phyloP scores from a whole-genome alignment of 768 basidiomycete species.

The Terana coerulea region DNA sequence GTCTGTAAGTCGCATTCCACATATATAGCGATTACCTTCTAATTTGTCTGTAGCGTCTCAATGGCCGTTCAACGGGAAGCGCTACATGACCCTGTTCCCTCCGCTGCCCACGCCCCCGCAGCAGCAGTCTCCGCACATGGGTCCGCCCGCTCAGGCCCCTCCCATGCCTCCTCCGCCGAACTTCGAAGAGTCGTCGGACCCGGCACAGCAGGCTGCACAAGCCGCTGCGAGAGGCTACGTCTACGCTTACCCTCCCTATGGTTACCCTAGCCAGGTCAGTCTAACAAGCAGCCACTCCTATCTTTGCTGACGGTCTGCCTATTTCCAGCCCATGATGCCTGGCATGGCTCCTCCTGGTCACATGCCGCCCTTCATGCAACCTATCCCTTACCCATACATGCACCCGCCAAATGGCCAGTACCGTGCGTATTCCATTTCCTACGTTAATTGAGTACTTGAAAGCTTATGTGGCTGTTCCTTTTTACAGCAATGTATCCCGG shows the following conservation, averaged over 20 bases:
- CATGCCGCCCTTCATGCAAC: conserved; percentile 84
- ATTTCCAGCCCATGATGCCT: conserved; percentile 74
- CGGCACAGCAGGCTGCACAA: conserved; percentile 44
- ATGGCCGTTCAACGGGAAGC: conserved; percentile 92
- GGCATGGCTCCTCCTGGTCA: conserved; percentile 82
- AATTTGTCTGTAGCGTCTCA: conserved; percentile 47
- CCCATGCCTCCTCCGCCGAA: conserved; percentile 72
- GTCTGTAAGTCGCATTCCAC: conserved; percentile 52
- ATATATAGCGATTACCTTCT: not conserved
- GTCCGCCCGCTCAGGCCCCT: conserved; percentile 61
- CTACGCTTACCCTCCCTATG: conserved; percentile 73
- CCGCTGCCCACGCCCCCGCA: conserved; percentile 54
- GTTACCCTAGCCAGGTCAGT: conserved; percentile 71
- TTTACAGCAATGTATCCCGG: conserved; percentile 72
- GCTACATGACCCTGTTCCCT: conserved; percentile 77
- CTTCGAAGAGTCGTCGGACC: conserved; percentile 56
- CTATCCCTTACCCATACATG: conserved; percentile 83
- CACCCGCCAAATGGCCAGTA: conserved; percentile 65
- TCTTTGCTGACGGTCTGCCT: no score
- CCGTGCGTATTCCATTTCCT: not conserved
- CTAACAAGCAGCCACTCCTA: no score
- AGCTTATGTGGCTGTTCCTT: conserved; percentile 1
- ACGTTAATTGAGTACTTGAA: conserved; percentile 8
- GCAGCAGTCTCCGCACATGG: conserved; percentile 62
- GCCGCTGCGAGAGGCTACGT: conserved; percentile 56